These are phyloP conservation scores for Hibiscus syriacus DNA, from an alignment of 345 rosid genomes.

Conservation along the genomic window DNA sequence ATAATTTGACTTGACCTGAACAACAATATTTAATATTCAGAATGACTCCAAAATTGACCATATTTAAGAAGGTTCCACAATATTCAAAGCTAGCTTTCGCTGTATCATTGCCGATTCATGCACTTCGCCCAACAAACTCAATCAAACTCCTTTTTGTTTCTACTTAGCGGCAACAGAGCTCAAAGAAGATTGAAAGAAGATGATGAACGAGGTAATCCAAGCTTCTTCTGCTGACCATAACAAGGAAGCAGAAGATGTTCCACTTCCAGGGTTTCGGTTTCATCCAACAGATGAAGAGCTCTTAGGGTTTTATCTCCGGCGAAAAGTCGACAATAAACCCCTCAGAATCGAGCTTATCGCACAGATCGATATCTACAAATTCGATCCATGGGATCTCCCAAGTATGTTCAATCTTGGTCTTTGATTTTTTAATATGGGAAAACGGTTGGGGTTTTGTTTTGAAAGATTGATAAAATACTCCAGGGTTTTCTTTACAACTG, in stretches of 20 bases:
- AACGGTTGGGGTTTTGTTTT: neutral
- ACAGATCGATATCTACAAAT: slow-evolving; percentile 76
- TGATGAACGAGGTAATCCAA: neutral
- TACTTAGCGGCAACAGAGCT: neutral
- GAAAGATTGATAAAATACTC: neutral
- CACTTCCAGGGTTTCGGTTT: slow-evolving; percentile 84
- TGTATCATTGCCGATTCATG: neutral
- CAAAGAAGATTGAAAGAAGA: neutral
- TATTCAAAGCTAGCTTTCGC: neutral
- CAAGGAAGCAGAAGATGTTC: slow-evolving; percentile 17
- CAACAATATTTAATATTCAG: too few relatives aligned
- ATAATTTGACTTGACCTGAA: too few relatives aligned
- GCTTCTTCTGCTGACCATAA: neutral
- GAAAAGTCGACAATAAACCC: slow-evolving; percentile 53
- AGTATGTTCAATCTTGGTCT: slow-evolving; percentile 33
- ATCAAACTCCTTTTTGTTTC: neutral
- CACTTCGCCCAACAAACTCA: neutral
- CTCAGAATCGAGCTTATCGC: slow-evolving; percentile 52
- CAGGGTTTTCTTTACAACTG: neutral
- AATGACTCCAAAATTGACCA: too few relatives aligned
- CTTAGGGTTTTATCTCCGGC: slow-evolving; percentile 67
- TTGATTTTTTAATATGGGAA: neutral
- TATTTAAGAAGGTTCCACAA: neutral
- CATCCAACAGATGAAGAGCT: slow-evolving; percentile 93
- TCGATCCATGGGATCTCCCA: slow-evolving; percentile 94